Evolutionary conservation across 768 basidiomycete genomes (phyloP), one percentile per base, ranked within the genome.

Genomic region (Rhodotorula graminis): DNA sequence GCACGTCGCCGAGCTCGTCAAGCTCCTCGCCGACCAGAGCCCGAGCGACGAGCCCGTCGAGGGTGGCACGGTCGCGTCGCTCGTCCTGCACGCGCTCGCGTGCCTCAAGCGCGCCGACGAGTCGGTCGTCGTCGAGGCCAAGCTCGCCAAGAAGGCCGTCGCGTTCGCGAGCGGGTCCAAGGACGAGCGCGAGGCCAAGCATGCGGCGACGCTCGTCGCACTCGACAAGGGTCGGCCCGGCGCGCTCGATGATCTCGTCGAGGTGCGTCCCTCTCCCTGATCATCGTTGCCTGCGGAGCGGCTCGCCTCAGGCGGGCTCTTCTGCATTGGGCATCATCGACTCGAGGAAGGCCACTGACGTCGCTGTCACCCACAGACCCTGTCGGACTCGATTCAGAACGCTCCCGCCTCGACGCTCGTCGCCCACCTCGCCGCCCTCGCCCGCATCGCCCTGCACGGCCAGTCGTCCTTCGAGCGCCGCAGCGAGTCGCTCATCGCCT

Each of bases 401-500:
- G 84, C 82, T 0, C 77, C 83, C 0, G 85, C 85, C 0, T 85
- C 87, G 31, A 78, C 80, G 19, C 83, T 91, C 2, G 86, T 88
- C 0, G 85, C 90, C 0, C 87, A 88, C 70, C 82, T 91, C 2
- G 85, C 88, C 3, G 89, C 88, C 1, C 84, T 98, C 14, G 85
- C 85, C 0, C 89, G 96, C 78, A 80, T 96, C 40, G 88, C 90
- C 0, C 84, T 85, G 18, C 85, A 86, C 49, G 85, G 86, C 2
- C 88, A 89, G 0, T 85, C 87, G 25, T 86, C 87, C 6, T 93
- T 97, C 71, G 93, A 97, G 79, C 82, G 84, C 50, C 87, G 85
- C 80, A 90, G 91, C 79, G 89, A 90, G 42, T 83, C 85, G 23
- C 85, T 97, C 61, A 88, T 89, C 81, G 80, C 82, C 0, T 89